A percentile compares a stretch with the other conserved stretches of the same genome.
These are phyloP conservation scores for Fusarium beomiforme DNA, from an alignment of 2,329 filamentous ascomycete genomes.

Conservation along the genomic window DNA sequence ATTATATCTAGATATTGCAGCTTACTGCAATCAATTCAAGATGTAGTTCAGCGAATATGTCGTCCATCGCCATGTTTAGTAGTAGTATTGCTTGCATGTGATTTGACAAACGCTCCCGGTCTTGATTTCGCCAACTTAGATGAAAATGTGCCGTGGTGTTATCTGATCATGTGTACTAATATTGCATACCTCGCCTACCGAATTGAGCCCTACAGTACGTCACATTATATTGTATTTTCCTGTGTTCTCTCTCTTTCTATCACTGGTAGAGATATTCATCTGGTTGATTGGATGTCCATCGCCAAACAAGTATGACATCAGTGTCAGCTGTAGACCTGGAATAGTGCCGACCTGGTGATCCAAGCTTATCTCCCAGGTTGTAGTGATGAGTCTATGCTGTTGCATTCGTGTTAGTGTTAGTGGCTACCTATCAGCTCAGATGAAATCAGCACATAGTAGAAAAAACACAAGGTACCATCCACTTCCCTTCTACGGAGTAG, in stretches of 20 bases:
- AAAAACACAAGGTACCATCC: constrained; percentile 12
- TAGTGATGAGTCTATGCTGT: background rate
- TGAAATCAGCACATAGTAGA: constrained; percentile 20
- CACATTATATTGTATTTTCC: background rate
- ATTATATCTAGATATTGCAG: too few species aligned
- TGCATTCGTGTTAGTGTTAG: background rate
- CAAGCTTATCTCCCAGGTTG: background rate
- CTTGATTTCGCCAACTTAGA: background rate
- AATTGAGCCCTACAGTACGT: background rate
- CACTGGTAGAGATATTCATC: background rate
- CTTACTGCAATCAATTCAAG: too few species aligned
- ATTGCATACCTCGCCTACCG: background rate
- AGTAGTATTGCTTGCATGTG: background rate
- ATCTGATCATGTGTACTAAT: background rate
- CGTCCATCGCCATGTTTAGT: too few species aligned
- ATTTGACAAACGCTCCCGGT: background rate
- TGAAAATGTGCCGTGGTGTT: background rate
- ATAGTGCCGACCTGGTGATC: background rate
- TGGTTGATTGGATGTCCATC: background rate
- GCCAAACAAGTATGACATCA: background rate
- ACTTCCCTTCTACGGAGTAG: constrained; percentile 32
- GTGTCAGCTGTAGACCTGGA: background rate
- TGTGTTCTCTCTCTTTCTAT: background rate
- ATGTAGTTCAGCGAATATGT: too few species aligned
- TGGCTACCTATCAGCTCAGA: background rate